phyloP scores from a whole-genome alignment of 306 rosid species.

The Morella rubra region DNA sequence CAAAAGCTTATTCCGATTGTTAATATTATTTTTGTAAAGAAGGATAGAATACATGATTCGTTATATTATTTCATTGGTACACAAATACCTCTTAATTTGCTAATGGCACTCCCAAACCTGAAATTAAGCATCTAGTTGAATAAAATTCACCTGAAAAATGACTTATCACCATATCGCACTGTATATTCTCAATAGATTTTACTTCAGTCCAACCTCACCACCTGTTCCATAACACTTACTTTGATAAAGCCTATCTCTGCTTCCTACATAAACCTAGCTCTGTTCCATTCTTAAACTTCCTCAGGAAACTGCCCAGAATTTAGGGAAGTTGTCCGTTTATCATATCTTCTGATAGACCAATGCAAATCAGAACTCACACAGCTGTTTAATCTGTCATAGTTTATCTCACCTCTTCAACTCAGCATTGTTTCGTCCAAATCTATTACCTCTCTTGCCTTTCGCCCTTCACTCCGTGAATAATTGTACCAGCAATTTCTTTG shows the following conservation, averaged over 20 bases:
- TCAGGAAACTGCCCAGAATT: background rate
- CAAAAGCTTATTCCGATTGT: background rate
- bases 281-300: background rate
- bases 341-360: background rate
- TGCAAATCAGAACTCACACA: background rate
- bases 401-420: background rate
- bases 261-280: background rate
- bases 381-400: background rate
- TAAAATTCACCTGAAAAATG: no score
- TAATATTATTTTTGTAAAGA: background rate
- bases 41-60: background rate
- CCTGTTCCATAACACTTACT: no score
- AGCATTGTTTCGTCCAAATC: background rate
- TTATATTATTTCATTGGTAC: background rate
- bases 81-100: background rate
- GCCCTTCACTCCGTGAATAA: background rate
- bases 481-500: background rate
- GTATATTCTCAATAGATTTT: background rate
- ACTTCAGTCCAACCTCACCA: no score
- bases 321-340: no score
- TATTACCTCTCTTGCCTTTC: background rate
- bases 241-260: background rate
- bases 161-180: background rate
- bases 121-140: background rate
- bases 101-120: background rate